A percentile compares a stretch with the other conserved stretches of the same genome.
Conservation (phyloP, 352 stramenopile species). For the Peronospora farinosa region DNA sequence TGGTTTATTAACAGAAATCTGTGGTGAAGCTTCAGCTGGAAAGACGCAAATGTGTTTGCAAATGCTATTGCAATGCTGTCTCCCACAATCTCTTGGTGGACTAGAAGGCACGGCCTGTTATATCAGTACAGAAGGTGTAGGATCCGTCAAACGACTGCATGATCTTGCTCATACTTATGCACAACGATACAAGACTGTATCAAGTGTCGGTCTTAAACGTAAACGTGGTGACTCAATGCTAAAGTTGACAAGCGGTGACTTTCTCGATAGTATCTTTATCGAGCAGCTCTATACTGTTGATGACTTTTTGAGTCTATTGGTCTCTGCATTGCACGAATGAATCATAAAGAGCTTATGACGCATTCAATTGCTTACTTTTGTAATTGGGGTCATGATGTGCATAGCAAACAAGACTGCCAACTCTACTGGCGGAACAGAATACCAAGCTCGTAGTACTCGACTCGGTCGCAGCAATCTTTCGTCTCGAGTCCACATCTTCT, state of each 20-base stretch:
- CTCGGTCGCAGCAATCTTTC: slow-evolving; percentile 72
- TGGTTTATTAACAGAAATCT: slow-evolving; percentile 67
- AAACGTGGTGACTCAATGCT: slow-evolving; percentile 31
- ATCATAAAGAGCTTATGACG: neutral
- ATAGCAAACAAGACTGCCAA: slow-evolving; percentile 62
- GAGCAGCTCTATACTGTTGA: slow-evolving; percentile 70
- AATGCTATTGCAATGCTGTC: slow-evolving; percentile 58
- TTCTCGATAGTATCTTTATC: slow-evolving; percentile 74
- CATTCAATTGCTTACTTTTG: slow-evolving; percentile 4
- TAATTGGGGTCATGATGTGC: neutral
- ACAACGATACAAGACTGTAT: slow-evolving; percentile 28
- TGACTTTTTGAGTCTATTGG: slow-evolving; percentile 58
- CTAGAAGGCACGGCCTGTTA: slow-evolving; percentile 65
- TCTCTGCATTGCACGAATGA: slow-evolving; percentile 7
- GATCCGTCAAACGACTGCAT: slow-evolving; percentile 63
- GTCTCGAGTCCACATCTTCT: slow-evolving; percentile 56
- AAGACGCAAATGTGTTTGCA: slow-evolving; percentile 82
- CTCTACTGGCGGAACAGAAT: slow-evolving; percentile 58
- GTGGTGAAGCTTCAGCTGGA: slow-evolving; percentile 60
- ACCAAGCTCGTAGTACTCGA: slow-evolving; percentile 80
- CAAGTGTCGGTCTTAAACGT: slow-evolving; percentile 34
- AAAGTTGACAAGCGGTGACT: slow-evolving; percentile 24
- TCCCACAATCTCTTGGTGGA: slow-evolving; percentile 42
- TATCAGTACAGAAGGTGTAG: slow-evolving; percentile 72
- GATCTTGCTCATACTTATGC: slow-evolving; percentile 55